Evolutionary conservation across 2,329 filamentous ascomycete species (phyloP).

Genomic region (Fusarium stilboides): DNA sequence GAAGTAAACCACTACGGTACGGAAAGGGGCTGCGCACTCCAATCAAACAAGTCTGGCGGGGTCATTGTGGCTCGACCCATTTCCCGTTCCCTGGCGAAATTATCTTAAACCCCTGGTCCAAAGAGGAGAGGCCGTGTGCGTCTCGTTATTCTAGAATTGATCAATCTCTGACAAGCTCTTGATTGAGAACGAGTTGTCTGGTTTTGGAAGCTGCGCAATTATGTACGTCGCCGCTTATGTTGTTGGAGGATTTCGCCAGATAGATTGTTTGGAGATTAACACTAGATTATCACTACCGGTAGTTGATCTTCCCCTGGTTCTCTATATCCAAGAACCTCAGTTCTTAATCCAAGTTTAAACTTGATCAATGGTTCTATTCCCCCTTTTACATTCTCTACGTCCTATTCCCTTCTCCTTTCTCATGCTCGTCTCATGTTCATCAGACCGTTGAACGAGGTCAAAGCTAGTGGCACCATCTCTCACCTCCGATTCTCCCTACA

Average conservation of each 20-base stretch:
- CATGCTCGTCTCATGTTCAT: slow-evolving; percentile 17
- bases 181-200: neutral
- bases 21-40: slow-evolving; percentile 42
- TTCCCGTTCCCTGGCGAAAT: slow-evolving; percentile 47
- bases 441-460: slow-evolving; percentile 18
- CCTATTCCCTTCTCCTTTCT: neutral
- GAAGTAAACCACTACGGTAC: neutral
- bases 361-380: neutral
- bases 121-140: slow-evolving; percentile 7
- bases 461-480: slow-evolving; percentile 28
- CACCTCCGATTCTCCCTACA: slow-evolving; percentile 8
- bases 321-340: neutral
- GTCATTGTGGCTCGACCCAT: slow-evolving; percentile 49
- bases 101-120: slow-evolving; percentile 40
- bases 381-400: too few relatives aligned
- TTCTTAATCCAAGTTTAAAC: neutral
- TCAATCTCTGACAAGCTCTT: slow-evolving; percentile 16
- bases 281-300: neutral
- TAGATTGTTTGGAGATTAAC: slow-evolving; percentile 7
- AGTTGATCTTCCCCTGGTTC: neutral
- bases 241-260: neutral
- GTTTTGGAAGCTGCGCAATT: slow-evolving; percentile 2
- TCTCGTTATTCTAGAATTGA: slow-evolving; percentile 25
- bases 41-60: slow-evolving; percentile 41
- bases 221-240: neutral